These are phyloP conservation scores for Fraxinus anomala DNA, from an alignment of 257 asterid genomes.

Conservation along the genomic window DNA sequence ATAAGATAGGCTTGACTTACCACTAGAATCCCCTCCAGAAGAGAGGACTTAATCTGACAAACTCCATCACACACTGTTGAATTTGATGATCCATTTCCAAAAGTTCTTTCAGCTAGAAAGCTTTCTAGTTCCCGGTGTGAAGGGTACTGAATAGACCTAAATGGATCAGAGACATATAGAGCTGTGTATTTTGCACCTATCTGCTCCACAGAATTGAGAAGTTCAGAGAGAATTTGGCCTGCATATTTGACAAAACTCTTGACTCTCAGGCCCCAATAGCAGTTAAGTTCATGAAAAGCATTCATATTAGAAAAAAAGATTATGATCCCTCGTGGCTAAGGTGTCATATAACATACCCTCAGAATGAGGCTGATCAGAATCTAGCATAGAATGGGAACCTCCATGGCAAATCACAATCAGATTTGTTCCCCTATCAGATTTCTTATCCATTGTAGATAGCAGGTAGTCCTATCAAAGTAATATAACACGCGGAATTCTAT, in stretches of 20 bases:
- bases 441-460: conserved; percentile 55
- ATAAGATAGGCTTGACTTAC: conserved; percentile 44
- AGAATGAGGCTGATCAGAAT: conserved; percentile 50
- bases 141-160: conserved; percentile 44
- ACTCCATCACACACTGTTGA: conserved; percentile 76
- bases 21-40: conserved; percentile 87
- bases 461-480: conserved; percentile 61
- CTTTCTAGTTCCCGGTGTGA: conserved; percentile 61
- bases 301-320: conserved; percentile 14
- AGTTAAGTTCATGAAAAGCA: conserved; percentile 16
- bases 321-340: background rate
- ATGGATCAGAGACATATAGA: conserved; percentile 83
- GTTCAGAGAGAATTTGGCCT: conserved; percentile 73
- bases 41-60: conserved; percentile 88
- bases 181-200: conserved; percentile 69
- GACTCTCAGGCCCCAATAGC: conserved; percentile 12
- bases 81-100: conserved; percentile 48
- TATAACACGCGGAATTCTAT: conserved; percentile 16
- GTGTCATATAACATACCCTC: conserved; percentile 52
- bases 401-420: conserved; percentile 75
- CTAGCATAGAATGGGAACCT: conserved; percentile 37
- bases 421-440: conserved; percentile 52
- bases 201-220: conserved; percentile 63
- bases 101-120: conserved; percentile 79
- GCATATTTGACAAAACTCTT: conserved; percentile 38